Base-by-base conservation (phyloP, 805 yeast species). In the Teunomyces barrocoloradensis region DNA sequence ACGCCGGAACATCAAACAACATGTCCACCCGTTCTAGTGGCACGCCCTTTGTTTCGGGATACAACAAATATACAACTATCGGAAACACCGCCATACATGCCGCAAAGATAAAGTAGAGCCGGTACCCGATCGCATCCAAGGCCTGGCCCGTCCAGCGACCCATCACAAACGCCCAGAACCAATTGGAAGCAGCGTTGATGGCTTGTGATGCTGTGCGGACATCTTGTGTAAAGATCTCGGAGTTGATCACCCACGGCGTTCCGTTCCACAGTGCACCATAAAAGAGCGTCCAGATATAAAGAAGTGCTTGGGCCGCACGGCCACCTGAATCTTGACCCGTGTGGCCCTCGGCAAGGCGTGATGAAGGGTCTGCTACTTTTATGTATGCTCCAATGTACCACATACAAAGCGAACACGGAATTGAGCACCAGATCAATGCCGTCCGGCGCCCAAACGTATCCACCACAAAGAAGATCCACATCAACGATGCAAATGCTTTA, bases 131-230 rank as follows among this genome's bases (percentile, higher is more conserved):
- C 28, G 61, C 59, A 27, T 62, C 61, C 42, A 76, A 66, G 64
- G 77, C 77, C 50, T 75, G 61, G 23, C 74, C 71, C 9, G 78
- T 70, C 52, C 69, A 71, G 50, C 77, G 65, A 5, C 77, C 78
- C 63, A 75, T 69, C 47, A 77, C 68, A 53, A 77, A 77, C 5
- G 76, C 77, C 73, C 79, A 74, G 53, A 74, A 69, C 81, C 81
- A 75, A 45, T 74, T 72, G 23, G 75, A 65, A 6, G 76, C 64
- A 0, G 79, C 74, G 49, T 73, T 74, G 45, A 75, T 59, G 20
- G 75, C 69, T 51, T 69, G 74, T 12, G 74, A 71, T 5, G 69
- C 68, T 10, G 71, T 69, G 53, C 80, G 59, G 36, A 74, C 66
- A 18, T 71, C 66, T 37, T 70, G 69, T n/a, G 73, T 69, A 54